Evolutionary conservation across 2,329 filamentous ascomycete genomes (phyloP), one percentile per base, ranked within the genome.

Genomic region (Cucurbitaria berberidis): DNA sequence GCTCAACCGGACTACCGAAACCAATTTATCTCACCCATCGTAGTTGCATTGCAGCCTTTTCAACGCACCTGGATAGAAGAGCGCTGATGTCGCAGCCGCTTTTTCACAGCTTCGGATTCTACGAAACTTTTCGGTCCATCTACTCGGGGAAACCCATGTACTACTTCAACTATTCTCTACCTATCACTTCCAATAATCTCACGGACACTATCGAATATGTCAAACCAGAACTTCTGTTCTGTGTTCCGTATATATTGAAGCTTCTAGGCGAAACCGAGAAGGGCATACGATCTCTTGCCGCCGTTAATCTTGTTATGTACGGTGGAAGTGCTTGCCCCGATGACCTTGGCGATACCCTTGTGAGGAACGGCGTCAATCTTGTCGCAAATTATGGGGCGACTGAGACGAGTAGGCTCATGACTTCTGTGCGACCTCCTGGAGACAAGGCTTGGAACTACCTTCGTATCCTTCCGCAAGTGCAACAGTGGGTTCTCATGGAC

Each of bases 191-290:
- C 29, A 53, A 61, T 22, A 66, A 59, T 27, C 30, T 67, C 13
- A 56, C 52, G 1, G 55, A 50, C 8, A 60, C 54, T 6, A 45
- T 67, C 6, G 46, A 45, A 11, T 40, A 51, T 21, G 59, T 65
- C 26, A 61, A 77, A 16, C 77, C 80, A 0, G 79, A 87, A 47
- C 80, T 83, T 18, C 81, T 89, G 27, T 81, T 86, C 51, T 81
- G 78, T 2, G 86, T 89, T 0, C 86, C 87, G 0, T 89, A 88
- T 58, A 81, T 84, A 0, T 68, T 89, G 16, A 88, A 89, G 62
- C 72, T 89, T 0, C 75, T 89, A 1, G 81, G 81, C 0, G 87
- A 89, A 64, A 79, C 80, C 0, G 74, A 82, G 0, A 78, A 81
- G 16, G 87, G 86, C 0, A 77, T 86, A 13, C 62, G 73, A 1